Evolutionary conservation across 2,329 filamentous ascomycete genomes (phyloP), one percentile per base, ranked within the genome.

Genomic region (Boeremia lycopersici): DNA sequence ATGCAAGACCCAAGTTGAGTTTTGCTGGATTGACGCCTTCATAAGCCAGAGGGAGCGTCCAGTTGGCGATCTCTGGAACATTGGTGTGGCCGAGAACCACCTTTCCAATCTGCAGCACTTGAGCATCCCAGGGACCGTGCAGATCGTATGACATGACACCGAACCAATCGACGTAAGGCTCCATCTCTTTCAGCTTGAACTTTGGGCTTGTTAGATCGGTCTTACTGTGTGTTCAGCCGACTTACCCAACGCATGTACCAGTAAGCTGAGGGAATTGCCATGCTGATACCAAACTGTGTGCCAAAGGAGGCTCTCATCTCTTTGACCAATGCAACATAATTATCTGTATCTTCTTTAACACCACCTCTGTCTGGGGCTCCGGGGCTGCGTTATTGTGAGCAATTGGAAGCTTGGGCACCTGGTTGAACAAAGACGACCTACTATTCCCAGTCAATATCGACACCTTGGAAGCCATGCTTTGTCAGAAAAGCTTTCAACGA

Each of bases 131-230:
- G 7, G 29, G 29, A 31, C 29, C 31, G 53, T 81, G 76, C 0
- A 80, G 47, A 49, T 81, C 77, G 51, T 81, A 81, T 0, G 66
- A 69, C 78, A 81, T 80, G 28, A 80, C 17, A 49, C 79, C 79
- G 61, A 79, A 73, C 61, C 63, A 79, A 53, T 78, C 74, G 4
- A 78, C 59, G 34, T 50, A 46, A 1, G 26, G 9, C 29, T 53
- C 25, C 71, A 73, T n/a, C 34, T 23, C 10, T 6, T 48, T 35
- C 0, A 71, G 46, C 9, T 9, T 36, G 10, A 23, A 36, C 17
- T n/a, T n/a, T n/a, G n/a, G n/a, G n/a, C n/a, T n/a, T n/a, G n/a
- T n/a, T n/a, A n/a, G n/a, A n/a, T n/a, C n/a, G n/a, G n/a, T n/a
- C n/a, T n/a, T n/a, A n/a, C n/a, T n/a, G n/a, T n/a, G n/a, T n/a